Evolutionary conservation across 2,329 filamentous ascomycete species (phyloP).

Genomic region (Penicillium paneum): DNA sequence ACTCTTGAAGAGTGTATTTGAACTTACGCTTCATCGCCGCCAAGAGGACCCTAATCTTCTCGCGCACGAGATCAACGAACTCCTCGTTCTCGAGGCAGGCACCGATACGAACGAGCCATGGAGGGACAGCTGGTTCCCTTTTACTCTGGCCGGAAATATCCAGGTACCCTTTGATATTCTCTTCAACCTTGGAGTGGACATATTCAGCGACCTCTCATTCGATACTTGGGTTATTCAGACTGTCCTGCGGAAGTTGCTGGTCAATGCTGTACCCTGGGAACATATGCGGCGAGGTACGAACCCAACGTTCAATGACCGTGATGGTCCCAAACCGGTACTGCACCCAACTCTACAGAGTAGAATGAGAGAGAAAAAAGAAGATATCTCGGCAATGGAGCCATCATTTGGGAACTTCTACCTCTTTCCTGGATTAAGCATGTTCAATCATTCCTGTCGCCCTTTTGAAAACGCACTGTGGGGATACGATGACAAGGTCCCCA

Average conservation of each 20-base stretch:
- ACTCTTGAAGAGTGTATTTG: conserved; percentile 35
- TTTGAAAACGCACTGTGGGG: conserved; percentile 31
- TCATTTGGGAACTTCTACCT: conserved; percentile 31
- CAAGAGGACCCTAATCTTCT: conserved; percentile 25
- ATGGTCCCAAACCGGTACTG: conserved; percentile 9
- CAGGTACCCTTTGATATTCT: conserved; percentile 39
- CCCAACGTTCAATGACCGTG: conserved; percentile 4
- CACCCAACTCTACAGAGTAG: conserved; percentile 9
- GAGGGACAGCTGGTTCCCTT: conserved; percentile 27
- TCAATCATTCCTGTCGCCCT: conserved; percentile 27
- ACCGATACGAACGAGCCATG: conserved; percentile 10
- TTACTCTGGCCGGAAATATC: conserved; percentile 36
- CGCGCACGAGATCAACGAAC: conserved; percentile 36
- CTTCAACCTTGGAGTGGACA: conserved; percentile 34
- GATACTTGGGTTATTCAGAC: conserved; percentile 40
- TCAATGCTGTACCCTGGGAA: conserved; percentile 34
- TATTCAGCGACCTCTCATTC: conserved; percentile 37
- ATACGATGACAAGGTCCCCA: conserved; percentile 27
- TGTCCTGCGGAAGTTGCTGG: conserved; percentile 32
- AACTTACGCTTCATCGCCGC: conserved; percentile 35
- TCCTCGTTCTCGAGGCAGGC: conserved; percentile 28
- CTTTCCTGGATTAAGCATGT: conserved; percentile 33
- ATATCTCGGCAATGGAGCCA: conserved; percentile 17
- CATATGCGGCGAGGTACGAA: conserved; percentile 9
- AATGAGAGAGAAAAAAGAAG: neutral